Base-by-base conservation (phyloP, 129 eudicot species). In the Smallanthus sonchifolius region DNA sequence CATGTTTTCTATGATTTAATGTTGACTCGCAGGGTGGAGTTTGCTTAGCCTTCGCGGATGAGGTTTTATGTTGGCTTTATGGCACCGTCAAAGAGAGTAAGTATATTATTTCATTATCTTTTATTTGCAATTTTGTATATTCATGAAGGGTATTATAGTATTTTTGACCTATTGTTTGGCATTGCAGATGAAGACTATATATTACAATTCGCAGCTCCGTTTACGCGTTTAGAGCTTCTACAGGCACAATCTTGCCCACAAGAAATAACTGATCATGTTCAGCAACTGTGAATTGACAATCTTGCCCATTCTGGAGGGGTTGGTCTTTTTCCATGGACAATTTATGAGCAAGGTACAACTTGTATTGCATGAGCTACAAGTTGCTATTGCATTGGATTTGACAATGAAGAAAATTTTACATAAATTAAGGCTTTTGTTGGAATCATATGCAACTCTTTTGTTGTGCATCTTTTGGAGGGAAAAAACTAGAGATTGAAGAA, bases 41-140 rank as follows among this genome's bases (percentile, higher is more conserved):
- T 49, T 94, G 99, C 88, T 86, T 94, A 47, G 97, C 99, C 48
- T 94, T 94, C 70, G 99, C 97, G 4, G 99, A 94, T 79, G 99
- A 90, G 83, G 97, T 90, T 69, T 75, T 95, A 43, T 95, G 99
- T 79, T 95, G 99, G 99, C 99, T 95, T 63, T 95, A 91, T 51
- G 99, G 99, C 79, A 95, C 99, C 1, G 99, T 95, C 43, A 88
- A 91, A 91, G 97, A 95, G 84, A 85, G 99, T 95, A 79, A 91
- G 91, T 24, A 24, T 24, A 24, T 24, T 24, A 73, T 47, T 15
- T 32, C 30, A 3, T 13, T 2, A 4, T 14, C 32, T 30, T 60
- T 19, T 42, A 10, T 43, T 38, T 28, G 3, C 7, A 0, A 2
- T 15, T 13, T 44, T 3, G 4, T 48, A 2, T 51, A 15, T 45